A percentile compares a stretch with the other conserved stretches of the same genome.
phyloP scores from a whole-genome alignment of 2,329 filamentous ascomycete genomes.

The Mycocentrospora acerina region DNA sequence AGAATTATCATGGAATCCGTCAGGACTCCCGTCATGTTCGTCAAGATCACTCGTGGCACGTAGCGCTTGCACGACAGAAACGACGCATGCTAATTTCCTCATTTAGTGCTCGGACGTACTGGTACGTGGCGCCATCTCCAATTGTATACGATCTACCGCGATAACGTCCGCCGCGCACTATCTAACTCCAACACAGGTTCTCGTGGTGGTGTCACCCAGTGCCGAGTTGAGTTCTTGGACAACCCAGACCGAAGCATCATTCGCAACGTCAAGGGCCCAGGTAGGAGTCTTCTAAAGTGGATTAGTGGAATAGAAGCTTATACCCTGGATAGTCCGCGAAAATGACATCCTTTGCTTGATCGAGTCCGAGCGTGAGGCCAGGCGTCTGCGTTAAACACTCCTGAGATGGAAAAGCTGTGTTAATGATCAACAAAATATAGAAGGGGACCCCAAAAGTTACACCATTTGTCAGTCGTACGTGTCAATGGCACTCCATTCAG shows the following conservation, averaged over 20 bases:
- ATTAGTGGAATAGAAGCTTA: constrained; percentile 1
- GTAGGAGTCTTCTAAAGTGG: constrained; percentile 58
- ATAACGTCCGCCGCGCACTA: too few species aligned
- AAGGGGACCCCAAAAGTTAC: too few species aligned
- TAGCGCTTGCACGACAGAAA: too few species aligned
- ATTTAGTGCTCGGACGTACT: constrained; percentile 81
- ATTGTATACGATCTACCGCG: too few species aligned
- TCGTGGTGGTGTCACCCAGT: constrained; percentile 99
- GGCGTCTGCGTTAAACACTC: constrained; percentile 82
- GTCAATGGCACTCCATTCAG: too few species aligned
- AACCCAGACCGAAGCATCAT: constrained; percentile 98
- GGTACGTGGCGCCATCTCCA: constrained; percentile 61
- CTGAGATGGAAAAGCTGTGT: background rate
- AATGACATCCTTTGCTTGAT: constrained; percentile 99
- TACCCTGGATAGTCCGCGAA: constrained; percentile 56
- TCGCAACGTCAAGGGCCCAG: constrained; percentile 99
- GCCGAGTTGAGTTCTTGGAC: constrained; percentile 99
- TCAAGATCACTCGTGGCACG: constrained; percentile 62
- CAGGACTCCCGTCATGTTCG: constrained; percentile 98
- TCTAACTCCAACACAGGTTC: constrained; percentile 65
- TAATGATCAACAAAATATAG: too few species aligned
- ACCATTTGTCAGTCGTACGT: too few species aligned
- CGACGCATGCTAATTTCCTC: too few species aligned
- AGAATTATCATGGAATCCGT: constrained; percentile 73
- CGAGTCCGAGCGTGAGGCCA: constrained; percentile 98